These are phyloP conservation scores for Dioszegia hungarica DNA, from an alignment of 768 basidiomycete species.

Conservation along the genomic window DNA sequence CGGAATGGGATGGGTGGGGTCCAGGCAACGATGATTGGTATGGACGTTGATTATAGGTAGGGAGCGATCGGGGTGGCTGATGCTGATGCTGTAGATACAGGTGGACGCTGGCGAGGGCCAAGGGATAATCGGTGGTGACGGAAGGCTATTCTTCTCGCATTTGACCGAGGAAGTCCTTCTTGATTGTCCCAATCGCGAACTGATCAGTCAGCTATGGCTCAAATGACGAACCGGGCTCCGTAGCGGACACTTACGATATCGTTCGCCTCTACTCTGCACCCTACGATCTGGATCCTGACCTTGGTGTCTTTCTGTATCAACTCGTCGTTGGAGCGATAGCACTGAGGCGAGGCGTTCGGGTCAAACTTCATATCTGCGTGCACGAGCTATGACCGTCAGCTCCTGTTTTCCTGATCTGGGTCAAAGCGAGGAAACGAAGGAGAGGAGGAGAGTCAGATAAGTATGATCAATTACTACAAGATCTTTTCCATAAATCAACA, in stretches of 20 bases:
- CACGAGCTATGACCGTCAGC: constrained; percentile 61
- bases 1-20: no score
- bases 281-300: constrained; percentile 94
- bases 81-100: no score
- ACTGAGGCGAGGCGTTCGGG: constrained; percentile 93
- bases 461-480: constrained; percentile 51
- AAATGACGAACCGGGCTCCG: not conserved
- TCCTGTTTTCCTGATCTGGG: not conserved
- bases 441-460: constrained; percentile 28
- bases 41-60: no score
- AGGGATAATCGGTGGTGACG: no score
- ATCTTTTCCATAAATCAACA: constrained; percentile 50
- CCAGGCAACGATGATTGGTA: no score
- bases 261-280: constrained; percentile 93
- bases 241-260: constrained; percentile 69
- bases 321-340: constrained; percentile 70
- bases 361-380: constrained; percentile 92
- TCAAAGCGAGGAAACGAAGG: constrained; percentile 1
- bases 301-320: constrained; percentile 90
- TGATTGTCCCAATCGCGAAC: constrained; percentile 98
- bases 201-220: constrained; percentile 43
- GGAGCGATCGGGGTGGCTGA: no score
- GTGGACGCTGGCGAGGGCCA: no score
- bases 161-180: constrained; percentile 94
- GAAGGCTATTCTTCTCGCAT: constrained; percentile 51